phyloP scores from a whole-genome alignment of 1,139 yeast species.

The Candida albicans region DNA sequence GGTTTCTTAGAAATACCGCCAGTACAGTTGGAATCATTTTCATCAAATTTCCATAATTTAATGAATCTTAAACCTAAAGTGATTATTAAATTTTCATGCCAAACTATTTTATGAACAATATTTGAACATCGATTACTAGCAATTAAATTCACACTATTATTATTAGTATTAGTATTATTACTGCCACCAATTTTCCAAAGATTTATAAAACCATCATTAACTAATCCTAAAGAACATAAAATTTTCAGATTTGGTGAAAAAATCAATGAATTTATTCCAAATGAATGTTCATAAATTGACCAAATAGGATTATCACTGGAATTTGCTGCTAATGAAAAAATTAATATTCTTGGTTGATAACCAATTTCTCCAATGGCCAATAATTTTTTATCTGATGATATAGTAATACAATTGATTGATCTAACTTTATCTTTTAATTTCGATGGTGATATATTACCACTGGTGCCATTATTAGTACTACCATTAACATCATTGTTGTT shows the following conservation, averaged over 20 bases:
- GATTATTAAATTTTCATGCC: constrained; percentile 51
- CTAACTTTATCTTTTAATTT: constrained; percentile 49
- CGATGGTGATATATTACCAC: constrained; percentile 23
- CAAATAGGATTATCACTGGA: constrained; percentile 49
- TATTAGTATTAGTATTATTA: background rate
- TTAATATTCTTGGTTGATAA: constrained; percentile 59
- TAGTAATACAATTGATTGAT: constrained; percentile 53
- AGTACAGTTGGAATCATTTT: constrained; percentile 11
- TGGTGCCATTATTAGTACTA: background rate
- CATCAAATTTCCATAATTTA: constrained; percentile 56
- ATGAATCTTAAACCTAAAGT: constrained; percentile 62
- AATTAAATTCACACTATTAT: constrained; percentile 19
- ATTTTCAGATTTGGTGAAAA: constrained; percentile 59
- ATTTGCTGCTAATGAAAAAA: constrained; percentile 58
- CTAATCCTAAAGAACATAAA: constrained; percentile 59
- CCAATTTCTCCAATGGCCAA: constrained; percentile 71
- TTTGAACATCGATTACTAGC: constrained; percentile 65
- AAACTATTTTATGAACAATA: constrained; percentile 50
- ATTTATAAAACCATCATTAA: constrained; percentile 65
- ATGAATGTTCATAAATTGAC: constrained; percentile 58
- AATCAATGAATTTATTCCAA: constrained; percentile 55
- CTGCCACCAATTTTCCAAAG: constrained; percentile 56
- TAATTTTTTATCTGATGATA: constrained; percentile 52
- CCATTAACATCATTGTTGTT: background rate
- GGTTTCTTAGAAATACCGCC: constrained; percentile 13